Evolutionary conservation across 2,329 filamentous ascomycete genomes (phyloP).

Genomic region (Dryadomyces sulphureus): DNA sequence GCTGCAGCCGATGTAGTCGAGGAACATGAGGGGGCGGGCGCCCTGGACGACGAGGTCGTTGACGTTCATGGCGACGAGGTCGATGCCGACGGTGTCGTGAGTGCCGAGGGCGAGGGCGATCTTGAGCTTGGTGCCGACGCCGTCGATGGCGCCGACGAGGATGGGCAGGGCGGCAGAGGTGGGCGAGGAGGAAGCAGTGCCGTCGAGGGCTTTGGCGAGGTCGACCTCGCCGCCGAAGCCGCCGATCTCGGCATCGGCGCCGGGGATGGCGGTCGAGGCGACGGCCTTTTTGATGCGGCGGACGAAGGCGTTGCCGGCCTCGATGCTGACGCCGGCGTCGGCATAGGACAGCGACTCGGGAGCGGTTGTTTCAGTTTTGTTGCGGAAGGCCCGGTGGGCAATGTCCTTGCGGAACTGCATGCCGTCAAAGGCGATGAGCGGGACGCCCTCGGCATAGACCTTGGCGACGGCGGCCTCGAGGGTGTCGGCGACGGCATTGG

Average conservation of each 20-base stretch:
- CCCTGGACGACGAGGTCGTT: slow-evolving; percentile 96
- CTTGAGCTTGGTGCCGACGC: slow-evolving; percentile 92
- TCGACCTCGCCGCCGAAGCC: slow-evolving; percentile 87
- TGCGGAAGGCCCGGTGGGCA: slow-evolving; percentile 57
- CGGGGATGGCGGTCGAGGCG: slow-evolving; percentile 67
- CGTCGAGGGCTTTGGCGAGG: slow-evolving; percentile 45
- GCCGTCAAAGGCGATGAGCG: slow-evolving; percentile 65
- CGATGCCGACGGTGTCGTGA: slow-evolving; percentile 90
- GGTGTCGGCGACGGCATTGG: slow-evolving; percentile 59
- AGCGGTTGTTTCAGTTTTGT: slow-evolving; percentile 17
- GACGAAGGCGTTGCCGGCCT: slow-evolving; percentile 85
- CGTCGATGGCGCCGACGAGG: slow-evolving; percentile 88
- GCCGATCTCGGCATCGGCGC: slow-evolving; percentile 85
- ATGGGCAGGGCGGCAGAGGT: slow-evolving; percentile 69
- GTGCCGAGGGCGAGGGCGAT: slow-evolving; percentile 81
- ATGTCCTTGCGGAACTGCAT: slow-evolving; percentile 94
- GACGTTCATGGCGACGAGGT: slow-evolving; percentile 97
- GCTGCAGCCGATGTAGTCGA: slow-evolving; percentile 95
- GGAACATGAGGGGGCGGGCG: slow-evolving; percentile 86
- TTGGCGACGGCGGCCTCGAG: slow-evolving; percentile 72
- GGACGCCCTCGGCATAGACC: slow-evolving; percentile 66
- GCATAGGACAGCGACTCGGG: slow-evolving; percentile 67
- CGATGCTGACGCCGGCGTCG: slow-evolving; percentile 83
- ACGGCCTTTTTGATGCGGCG: slow-evolving; percentile 83
- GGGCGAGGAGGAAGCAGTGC: slow-evolving; percentile 33